Conservation (phyloP, 2,329 filamentous ascomycete species). For the Calonectria multiphialidica region DNA sequence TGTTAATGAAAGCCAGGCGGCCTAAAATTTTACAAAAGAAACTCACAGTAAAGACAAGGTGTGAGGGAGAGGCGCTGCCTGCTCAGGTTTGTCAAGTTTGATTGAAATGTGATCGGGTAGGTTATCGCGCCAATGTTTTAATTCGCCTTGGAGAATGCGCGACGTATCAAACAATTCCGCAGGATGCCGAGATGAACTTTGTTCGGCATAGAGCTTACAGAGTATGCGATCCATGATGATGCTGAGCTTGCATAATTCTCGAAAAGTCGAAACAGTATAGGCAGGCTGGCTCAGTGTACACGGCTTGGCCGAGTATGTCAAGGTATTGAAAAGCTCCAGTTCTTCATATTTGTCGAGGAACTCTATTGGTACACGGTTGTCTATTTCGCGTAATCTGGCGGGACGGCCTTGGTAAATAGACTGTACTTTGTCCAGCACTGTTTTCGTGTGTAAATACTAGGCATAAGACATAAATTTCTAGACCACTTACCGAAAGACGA, state of each 20-base stretch:
- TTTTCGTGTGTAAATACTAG: not conserved
- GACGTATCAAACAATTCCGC: constrained; percentile 47
- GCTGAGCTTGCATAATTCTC: constrained; percentile 55
- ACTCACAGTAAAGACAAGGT: constrained; percentile 5
- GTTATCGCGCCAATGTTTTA: constrained; percentile 53
- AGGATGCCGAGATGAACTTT: constrained; percentile 43
- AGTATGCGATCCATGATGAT: constrained; percentile 58
- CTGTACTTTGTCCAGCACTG: constrained; percentile 62
- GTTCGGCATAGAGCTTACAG: constrained; percentile 56
- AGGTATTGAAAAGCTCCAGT: constrained; percentile 59
- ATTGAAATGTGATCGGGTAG: constrained; percentile 54
- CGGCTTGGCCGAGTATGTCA: constrained; percentile 48
- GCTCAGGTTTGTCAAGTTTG: not conserved
- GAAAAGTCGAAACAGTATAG: constrained; percentile 56
- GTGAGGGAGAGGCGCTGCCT: constrained; percentile 43
- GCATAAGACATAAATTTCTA: not conserved
- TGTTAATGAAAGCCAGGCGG: not conserved
- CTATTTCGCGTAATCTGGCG: constrained; percentile 55
- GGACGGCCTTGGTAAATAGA: constrained; percentile 66
- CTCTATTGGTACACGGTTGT: constrained; percentile 57
- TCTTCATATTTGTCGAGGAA: constrained; percentile 64
- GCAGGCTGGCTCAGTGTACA: constrained; percentile 50
- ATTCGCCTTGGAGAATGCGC: constrained; percentile 49
- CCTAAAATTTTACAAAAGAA: not conserved
- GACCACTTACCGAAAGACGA: constrained; percentile 27